phyloP scores from a whole-genome alignment of 192 early-diverging fungal species.

The Oehlia diaphana region DNA sequence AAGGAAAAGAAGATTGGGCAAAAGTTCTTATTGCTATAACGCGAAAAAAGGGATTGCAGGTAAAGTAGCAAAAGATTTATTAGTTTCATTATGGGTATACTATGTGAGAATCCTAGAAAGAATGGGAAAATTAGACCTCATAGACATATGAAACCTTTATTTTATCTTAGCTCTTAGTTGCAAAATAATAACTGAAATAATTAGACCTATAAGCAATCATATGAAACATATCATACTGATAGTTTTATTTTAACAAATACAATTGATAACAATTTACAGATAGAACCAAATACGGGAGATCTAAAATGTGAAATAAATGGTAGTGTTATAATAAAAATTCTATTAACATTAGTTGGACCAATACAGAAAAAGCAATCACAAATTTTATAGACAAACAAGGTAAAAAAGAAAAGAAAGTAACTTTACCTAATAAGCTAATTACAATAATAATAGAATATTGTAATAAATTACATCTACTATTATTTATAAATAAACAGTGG shows the following conservation, averaged over 20 bases:
- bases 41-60: too few species aligned
- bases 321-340: too few species aligned
- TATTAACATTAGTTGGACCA: too few species aligned
- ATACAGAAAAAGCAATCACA: too few species aligned
- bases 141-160: not conserved
- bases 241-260: slow-evolving; percentile 8
- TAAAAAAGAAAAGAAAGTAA: too few species aligned
- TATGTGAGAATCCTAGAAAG: not conserved
- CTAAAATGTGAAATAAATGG: not conserved
- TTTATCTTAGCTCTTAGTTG: not conserved
- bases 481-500: too few species aligned
- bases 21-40: too few species aligned
- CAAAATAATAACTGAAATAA: not conserved
- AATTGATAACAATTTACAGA: not conserved
- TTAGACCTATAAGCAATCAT: slow-evolving; percentile 3
- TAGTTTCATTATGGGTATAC: slow-evolving; percentile 12
- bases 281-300: not conserved
- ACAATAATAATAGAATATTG: too few species aligned
- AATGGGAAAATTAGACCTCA: not conserved
- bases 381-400: too few species aligned
- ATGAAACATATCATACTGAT: slow-evolving; percentile 18
- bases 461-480: too few species aligned
- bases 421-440: too few species aligned
- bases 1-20: too few species aligned
- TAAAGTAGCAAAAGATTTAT: not conserved